These are phyloP conservation scores for Syncephalastrum sp. DNA, from an alignment of 371 early-diverging fungal species.

Conservation along the genomic window DNA sequence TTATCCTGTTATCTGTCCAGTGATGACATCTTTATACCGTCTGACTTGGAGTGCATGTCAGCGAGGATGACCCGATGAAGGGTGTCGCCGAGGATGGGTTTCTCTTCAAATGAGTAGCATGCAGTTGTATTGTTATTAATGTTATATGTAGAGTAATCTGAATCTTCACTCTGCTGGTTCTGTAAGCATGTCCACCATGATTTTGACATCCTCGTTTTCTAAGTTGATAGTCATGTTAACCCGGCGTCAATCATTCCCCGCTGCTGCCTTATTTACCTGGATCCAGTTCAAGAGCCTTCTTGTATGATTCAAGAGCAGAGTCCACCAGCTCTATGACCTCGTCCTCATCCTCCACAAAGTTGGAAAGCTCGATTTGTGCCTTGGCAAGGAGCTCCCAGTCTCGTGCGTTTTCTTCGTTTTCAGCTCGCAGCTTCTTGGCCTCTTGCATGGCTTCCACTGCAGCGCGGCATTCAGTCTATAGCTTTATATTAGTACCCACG, in stretches of 20 bases:
- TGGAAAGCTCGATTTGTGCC: slow-evolving; percentile 33
- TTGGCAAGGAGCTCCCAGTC: slow-evolving; percentile 39
- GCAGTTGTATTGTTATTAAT: no score
- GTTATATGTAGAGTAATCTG: no score
- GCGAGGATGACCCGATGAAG: no score
- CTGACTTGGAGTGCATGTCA: no score
- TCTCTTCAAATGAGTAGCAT: no score
- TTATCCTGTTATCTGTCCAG: neutral
- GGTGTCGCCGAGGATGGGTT: no score
- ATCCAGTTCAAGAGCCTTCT: slow-evolving; percentile 28
- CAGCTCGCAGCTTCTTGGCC: slow-evolving; percentile 20
- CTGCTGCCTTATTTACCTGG: slow-evolving; percentile 16
- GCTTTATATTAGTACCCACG: no score
- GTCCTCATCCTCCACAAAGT: slow-evolving; percentile 39
- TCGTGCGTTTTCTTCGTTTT: slow-evolving; percentile 27
- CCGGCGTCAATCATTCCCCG: no score
- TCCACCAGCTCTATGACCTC: slow-evolving; percentile 25
- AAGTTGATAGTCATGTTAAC: neutral
- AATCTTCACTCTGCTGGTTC: no score
- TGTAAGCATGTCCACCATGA: slow-evolving; percentile 14
- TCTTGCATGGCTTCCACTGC: neutral
- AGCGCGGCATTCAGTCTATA: slow-evolving; percentile 3
- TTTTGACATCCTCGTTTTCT: slow-evolving; percentile 14
- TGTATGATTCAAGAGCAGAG: slow-evolving; percentile 33
- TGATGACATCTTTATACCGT: no score